Conservation (phyloP, 306 rosid genomes). For the Dalbergia cultrata region DNA sequence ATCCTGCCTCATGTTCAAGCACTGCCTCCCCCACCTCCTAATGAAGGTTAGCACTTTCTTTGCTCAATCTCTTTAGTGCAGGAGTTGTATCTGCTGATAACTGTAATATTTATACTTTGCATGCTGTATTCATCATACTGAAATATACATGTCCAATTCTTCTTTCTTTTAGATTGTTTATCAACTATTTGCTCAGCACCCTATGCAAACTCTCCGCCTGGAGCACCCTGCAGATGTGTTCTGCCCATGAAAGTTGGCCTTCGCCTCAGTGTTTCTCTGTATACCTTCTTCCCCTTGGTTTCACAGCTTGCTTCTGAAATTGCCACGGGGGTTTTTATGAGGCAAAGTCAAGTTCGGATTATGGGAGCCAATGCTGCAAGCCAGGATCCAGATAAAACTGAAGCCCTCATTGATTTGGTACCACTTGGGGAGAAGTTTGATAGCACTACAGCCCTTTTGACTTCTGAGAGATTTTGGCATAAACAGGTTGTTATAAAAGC, state of each 20-base stretch:
- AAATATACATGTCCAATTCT: constrained; percentile 36
- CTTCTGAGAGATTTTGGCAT: constrained; percentile 86
- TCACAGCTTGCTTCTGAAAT: constrained; percentile 90
- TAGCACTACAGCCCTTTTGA: constrained; percentile 83
- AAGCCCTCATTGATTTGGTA: constrained; percentile 78
- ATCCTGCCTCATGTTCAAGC: constrained; percentile 62
- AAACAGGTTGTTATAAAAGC: constrained; percentile 75
- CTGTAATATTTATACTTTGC: constrained; percentile 25
- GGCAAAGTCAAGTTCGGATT: constrained; percentile 91
- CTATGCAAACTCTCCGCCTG: constrained; percentile 87
- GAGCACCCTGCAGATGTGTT: constrained; percentile 88
- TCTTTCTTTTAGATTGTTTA: constrained; percentile 72
- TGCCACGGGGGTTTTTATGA: constrained; percentile 77
- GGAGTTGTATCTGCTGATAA: constrained; percentile 10
- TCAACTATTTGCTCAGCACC: constrained; percentile 75
- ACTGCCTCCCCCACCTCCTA: constrained; percentile 97
- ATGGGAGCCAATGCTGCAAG: constrained; percentile 89
- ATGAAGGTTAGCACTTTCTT: constrained; percentile 68
- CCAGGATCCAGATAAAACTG: constrained; percentile 79
- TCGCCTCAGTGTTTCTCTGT: constrained; percentile 77
- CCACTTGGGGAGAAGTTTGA: constrained; percentile 88
- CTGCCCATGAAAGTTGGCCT: constrained; percentile 91
- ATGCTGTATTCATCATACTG: constrained; percentile 39
- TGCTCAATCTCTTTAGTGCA: constrained; percentile 16
- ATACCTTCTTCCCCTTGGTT: constrained; percentile 96